A percentile compares a stretch with the other conserved stretches of the same genome.
phyloP scores from a whole-genome alignment of 2,329 filamentous ascomycete genomes.

The Colletotrichum graminicola region DNA sequence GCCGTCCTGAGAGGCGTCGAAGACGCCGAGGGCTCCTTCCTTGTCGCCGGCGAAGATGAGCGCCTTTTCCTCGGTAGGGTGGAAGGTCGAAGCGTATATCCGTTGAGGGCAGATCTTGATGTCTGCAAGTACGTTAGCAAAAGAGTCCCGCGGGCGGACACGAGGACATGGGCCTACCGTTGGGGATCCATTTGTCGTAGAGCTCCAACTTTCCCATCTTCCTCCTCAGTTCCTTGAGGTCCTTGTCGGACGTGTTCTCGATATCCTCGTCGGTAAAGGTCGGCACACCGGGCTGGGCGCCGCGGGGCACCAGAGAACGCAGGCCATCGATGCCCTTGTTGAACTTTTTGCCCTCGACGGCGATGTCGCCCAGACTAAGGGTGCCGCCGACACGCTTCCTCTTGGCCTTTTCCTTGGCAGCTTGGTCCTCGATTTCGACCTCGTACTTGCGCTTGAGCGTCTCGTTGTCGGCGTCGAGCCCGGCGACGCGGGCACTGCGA shows the following conservation, averaged over 20 bases:
- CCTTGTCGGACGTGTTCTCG: conserved; percentile 81
- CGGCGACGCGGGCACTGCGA: conserved; percentile 70
- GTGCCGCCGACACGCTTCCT: conserved; percentile 65
- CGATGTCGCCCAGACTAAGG: conserved; percentile 80
- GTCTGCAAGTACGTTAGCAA: conserved; percentile 59
- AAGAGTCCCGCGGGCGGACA: background rate
- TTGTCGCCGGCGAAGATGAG: conserved; percentile 96
- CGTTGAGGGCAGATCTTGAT: conserved; percentile 93
- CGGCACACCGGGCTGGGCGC: conserved; percentile 82
- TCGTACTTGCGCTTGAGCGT: conserved; percentile 64
- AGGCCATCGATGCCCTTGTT: conserved; percentile 76
- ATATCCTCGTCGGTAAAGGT: conserved; percentile 91
- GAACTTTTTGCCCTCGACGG: conserved; percentile 84
- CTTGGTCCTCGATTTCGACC: conserved; percentile 60
- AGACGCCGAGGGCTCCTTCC: conserved; percentile 88
- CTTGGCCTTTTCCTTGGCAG: conserved; percentile 67
- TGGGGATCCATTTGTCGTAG: conserved; percentile 87
- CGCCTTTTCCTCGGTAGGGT: conserved; percentile 87
- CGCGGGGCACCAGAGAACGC: conserved; percentile 69
- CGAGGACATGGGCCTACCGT: conserved; percentile 63
- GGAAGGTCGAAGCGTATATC: conserved; percentile 88
- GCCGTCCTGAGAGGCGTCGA: conserved; percentile 83
- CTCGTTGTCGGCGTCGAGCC: conserved; percentile 62
- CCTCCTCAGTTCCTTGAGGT: conserved; percentile 78
- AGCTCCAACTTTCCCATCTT: conserved; percentile 82